These are phyloP conservation scores for Colletotrichum endophyticum DNA, from an alignment of 2,329 filamentous ascomycete species.

Conservation along the genomic window DNA sequence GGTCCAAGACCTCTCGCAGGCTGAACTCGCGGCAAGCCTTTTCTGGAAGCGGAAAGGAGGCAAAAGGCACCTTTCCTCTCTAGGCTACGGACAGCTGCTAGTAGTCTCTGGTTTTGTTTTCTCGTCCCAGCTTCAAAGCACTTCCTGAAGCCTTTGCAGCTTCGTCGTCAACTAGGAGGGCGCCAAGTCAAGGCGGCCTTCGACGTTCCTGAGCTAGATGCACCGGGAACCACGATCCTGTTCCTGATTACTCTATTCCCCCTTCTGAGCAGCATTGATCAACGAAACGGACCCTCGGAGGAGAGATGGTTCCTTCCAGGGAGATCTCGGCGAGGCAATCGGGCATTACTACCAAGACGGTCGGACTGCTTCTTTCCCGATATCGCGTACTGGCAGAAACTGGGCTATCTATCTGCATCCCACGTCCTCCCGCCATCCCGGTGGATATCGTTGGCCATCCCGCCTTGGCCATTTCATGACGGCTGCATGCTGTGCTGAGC, in stretches of 20 bases:
- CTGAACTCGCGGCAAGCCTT: constrained; percentile 6
- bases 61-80: background rate
- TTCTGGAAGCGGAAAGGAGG: background rate
- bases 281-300: background rate
- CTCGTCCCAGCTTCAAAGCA: background rate
- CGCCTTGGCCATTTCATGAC: background rate
- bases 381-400: background rate
- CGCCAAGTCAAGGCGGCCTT: constrained; percentile 1
- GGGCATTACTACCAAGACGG: background rate
- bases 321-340: background rate
- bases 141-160: background rate
- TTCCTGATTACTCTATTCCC: background rate
- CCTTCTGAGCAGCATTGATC: background rate
- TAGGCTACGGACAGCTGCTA: background rate
- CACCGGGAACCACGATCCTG: background rate
- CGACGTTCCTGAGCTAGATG: constrained; percentile 11
- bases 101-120: background rate
- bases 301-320: background rate
- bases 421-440: background rate
- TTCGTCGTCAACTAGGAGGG: background rate
- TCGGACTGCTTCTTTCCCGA: background rate
- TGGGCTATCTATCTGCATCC: background rate
- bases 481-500: background rate
- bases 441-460: background rate
- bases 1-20: background rate